Conservation (phyloP, 2,329 filamentous ascomycete species). For the Ceratocystis cacaofunesta region DNA sequence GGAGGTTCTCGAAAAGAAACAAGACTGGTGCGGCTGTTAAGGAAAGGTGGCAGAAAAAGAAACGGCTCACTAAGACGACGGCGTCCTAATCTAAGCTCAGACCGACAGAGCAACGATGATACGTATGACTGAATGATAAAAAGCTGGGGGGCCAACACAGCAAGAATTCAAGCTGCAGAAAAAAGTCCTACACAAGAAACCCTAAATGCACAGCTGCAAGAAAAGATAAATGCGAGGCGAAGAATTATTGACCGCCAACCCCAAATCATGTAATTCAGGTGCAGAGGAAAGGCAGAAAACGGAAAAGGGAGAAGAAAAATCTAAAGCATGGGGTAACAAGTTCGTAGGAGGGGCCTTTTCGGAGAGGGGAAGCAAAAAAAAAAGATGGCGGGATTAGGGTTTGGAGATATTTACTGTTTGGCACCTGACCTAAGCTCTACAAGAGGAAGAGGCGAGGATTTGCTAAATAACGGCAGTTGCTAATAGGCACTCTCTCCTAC, state of each 20-base stretch:
- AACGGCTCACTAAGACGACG: background rate
- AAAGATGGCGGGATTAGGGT: slow-evolving; percentile 7
- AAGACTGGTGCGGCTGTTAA: background rate
- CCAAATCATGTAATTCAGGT: slow-evolving; percentile 2
- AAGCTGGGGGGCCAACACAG: background rate
- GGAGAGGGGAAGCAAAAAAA: slow-evolving; percentile 5
- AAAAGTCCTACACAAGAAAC: background rate
- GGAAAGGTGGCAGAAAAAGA: background rate
- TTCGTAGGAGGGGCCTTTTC: background rate
- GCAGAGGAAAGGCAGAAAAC: background rate
- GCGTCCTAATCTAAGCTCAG: background rate
- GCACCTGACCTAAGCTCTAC: background rate
- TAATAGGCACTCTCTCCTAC: background rate
- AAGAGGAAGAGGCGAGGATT: background rate
- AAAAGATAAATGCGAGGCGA: slow-evolving; percentile 4
- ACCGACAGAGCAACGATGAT: background rate
- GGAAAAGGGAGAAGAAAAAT: slow-evolving; percentile 4
- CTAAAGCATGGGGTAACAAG: background rate
- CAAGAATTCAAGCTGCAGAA: background rate
- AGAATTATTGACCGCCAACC: slow-evolving; percentile 7
- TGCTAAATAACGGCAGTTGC: background rate
- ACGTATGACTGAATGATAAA: background rate
- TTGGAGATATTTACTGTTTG: background rate
- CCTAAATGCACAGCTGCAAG: background rate
- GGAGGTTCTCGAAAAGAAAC: background rate